These are phyloP conservation scores for Umbelopsis sp. DNA, from an alignment of 192 early-diverging fungal species.

Conservation along the genomic window DNA sequence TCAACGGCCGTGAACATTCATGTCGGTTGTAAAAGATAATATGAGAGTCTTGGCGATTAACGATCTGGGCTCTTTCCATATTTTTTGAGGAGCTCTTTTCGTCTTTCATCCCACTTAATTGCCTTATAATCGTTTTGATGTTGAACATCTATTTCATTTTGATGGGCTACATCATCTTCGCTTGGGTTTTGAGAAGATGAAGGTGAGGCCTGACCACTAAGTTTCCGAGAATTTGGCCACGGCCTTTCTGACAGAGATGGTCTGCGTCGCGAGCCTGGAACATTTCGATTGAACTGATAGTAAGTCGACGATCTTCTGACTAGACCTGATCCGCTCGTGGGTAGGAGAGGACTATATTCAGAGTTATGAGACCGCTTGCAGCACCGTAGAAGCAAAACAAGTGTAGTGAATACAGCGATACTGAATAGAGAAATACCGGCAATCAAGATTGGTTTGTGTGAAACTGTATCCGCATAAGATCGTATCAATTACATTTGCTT, in stretches of 20 bases:
- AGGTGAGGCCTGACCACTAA: not conserved
- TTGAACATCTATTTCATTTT: not conserved
- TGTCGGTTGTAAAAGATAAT: no score
- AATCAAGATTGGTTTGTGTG: conserved; percentile 16
- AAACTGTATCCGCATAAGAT: not conserved
- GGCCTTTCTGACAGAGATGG: not conserved
- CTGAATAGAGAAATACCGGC: not conserved
- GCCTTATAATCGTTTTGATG: conserved; percentile 14
- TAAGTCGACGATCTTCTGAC: conserved; percentile 21
- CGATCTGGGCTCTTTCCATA: conserved; percentile 15
- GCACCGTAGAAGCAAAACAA: conserved; percentile 2
- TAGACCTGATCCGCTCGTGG: conserved; percentile 1
- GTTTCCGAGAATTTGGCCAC: not conserved
- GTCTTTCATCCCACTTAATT: conserved; percentile 14
- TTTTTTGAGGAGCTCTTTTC: conserved; percentile 18
- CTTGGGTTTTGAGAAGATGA: not conserved
- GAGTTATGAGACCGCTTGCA: not conserved
- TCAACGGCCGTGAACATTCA: no score
- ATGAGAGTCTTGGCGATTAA: not conserved
- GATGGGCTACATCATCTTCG: not conserved
- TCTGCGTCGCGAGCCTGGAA: conserved; percentile 2
- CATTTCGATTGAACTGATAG: conserved; percentile 25
- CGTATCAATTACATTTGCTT: not conserved
- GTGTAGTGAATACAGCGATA: not conserved
- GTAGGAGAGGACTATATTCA: conserved; percentile 18